A percentile compares a stretch with the other conserved stretches of the same genome.
Evolutionary conservation across 768 basidiomycete species (phyloP).

Genomic region (Mycena vitilis): DNA sequence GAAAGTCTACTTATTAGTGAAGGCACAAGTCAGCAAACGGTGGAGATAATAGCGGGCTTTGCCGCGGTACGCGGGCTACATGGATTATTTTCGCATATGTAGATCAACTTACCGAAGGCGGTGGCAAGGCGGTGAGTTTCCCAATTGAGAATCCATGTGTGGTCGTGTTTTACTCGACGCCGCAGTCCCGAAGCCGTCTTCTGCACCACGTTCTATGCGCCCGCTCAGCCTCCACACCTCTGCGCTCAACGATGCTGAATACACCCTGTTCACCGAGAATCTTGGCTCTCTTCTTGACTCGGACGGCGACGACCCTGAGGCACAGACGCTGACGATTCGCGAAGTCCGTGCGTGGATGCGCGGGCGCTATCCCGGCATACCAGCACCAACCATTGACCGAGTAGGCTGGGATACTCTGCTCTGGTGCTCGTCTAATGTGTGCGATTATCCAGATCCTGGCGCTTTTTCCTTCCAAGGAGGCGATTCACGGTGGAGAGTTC

Average conservation of each 20-base stretch:
- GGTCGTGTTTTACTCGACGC: constrained; percentile 3
- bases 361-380: constrained; percentile 71
- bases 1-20: too few species aligned
- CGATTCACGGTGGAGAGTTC: constrained; percentile 76
- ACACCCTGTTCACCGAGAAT: constrained; percentile 71
- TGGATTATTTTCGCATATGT: background rate
- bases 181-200: background rate
- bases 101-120: constrained; percentile 3
- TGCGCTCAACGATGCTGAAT: constrained; percentile 81
- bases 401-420: constrained; percentile 52
- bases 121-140: background rate
- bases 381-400: constrained; percentile 65
- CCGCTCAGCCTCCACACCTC: constrained; percentile 77
- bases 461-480: constrained; percentile 71
- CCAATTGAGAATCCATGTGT: background rate
- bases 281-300: constrained; percentile 63
- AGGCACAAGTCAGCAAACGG: too few species aligned
- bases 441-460: constrained; percentile 64
- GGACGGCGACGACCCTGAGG: constrained; percentile 40
- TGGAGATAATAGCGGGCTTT: too few species aligned
- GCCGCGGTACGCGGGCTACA: too few species aligned
- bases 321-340: constrained; percentile 49
- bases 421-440: constrained; percentile 5
- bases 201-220: constrained; percentile 54
- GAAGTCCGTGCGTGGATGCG: constrained; percentile 83